phyloP scores from a whole-genome alignment of 495 filamentous ascomycete genomes.

The Corynascus novoguineensis region DNA sequence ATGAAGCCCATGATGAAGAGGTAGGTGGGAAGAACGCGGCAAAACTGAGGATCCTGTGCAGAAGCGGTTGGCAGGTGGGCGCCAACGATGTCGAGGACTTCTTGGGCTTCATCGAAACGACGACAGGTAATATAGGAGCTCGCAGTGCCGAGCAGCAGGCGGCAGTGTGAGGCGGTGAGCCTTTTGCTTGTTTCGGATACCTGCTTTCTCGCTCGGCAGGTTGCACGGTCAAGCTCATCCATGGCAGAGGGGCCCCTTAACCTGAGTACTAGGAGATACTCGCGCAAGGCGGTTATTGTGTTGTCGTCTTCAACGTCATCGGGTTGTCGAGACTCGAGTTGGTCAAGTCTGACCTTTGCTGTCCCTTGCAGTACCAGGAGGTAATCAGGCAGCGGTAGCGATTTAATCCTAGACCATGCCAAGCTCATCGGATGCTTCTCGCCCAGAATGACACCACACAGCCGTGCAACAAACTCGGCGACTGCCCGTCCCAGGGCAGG shows the following conservation, averaged over 20 bases:
- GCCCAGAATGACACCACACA: conserved; percentile 17
- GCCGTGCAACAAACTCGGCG: conserved; percentile 16
- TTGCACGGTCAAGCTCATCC: conserved; percentile 14
- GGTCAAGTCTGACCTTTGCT: conserved; percentile 12
- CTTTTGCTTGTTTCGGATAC: not conserved
- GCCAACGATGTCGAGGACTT: conserved; percentile 2
- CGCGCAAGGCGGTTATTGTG: conserved; percentile 11
- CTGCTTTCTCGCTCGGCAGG: not conserved
- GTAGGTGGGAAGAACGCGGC: conserved; percentile 1
- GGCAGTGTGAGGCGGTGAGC: conserved; percentile 9
- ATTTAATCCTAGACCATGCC: conserved; percentile 13
- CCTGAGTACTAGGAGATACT: conserved; percentile 16
- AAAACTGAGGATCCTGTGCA: not conserved
- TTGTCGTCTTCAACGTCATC: conserved; percentile 1
- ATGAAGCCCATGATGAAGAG: conserved; percentile 13
- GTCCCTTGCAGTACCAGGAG: conserved; percentile 14
- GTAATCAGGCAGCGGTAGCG: conserved; percentile 8
- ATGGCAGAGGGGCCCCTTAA: conserved; percentile 1
- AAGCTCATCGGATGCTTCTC: conserved; percentile 17
- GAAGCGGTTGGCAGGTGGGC: not conserved
- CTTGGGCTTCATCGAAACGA: conserved; percentile 10
- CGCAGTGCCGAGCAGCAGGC: conserved; percentile 16
- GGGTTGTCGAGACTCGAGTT: conserved; percentile 13
- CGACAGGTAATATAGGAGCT: conserved; percentile 9
- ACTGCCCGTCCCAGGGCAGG: conserved; percentile 8